These are phyloP conservation scores for Suillus subaureus DNA, from an alignment of 768 basidiomycete species.

Conservation along the genomic window DNA sequence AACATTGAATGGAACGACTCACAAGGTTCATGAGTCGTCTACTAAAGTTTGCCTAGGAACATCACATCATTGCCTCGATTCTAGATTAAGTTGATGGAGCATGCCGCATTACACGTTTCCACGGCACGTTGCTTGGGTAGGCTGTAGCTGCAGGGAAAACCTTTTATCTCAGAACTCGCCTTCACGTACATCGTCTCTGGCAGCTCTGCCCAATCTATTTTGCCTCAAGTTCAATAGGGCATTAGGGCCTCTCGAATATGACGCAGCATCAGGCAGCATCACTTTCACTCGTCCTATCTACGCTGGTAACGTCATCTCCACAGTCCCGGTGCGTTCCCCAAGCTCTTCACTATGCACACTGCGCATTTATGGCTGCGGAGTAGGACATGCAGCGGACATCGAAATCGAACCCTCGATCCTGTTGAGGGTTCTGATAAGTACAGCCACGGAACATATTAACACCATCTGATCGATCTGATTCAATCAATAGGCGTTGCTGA, in stretches of 20 bases:
- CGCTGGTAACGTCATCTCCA: slow-evolving; percentile 62
- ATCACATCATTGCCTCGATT: slow-evolving; percentile 11
- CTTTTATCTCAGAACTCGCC: slow-evolving; percentile 61
- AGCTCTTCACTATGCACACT: slow-evolving; percentile 84
- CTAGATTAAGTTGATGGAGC: slow-evolving; percentile 68
- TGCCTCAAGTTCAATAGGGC: slow-evolving; percentile 67
- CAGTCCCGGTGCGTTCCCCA: slow-evolving; percentile 58
- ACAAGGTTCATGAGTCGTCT: neutral
- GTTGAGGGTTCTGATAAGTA: slow-evolving; percentile 57
- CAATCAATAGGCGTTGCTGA: slow-evolving; percentile 66
- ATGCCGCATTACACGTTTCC: slow-evolving; percentile 40
- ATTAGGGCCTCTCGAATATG: slow-evolving; percentile 53
- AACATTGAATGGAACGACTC: neutral
- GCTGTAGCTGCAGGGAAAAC: slow-evolving; percentile 45
- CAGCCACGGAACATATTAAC: slow-evolving; percentile 65
- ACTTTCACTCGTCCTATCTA: slow-evolving; percentile 77
- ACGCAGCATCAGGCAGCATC: slow-evolving; percentile 67
- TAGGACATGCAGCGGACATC: slow-evolving; percentile 50
- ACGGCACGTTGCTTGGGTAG: slow-evolving; percentile 41
- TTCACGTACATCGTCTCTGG: slow-evolving; percentile 92
- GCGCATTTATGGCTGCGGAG: slow-evolving; percentile 56
- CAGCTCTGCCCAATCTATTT: slow-evolving; percentile 86
- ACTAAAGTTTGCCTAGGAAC: neutral
- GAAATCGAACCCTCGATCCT: slow-evolving; percentile 62
- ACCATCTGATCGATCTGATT: slow-evolving; percentile 88